Evolutionary conservation across 768 basidiomycete species (phyloP), one percentile per base, ranked within the genome.

Genomic region (Exsudoporus frostii): DNA sequence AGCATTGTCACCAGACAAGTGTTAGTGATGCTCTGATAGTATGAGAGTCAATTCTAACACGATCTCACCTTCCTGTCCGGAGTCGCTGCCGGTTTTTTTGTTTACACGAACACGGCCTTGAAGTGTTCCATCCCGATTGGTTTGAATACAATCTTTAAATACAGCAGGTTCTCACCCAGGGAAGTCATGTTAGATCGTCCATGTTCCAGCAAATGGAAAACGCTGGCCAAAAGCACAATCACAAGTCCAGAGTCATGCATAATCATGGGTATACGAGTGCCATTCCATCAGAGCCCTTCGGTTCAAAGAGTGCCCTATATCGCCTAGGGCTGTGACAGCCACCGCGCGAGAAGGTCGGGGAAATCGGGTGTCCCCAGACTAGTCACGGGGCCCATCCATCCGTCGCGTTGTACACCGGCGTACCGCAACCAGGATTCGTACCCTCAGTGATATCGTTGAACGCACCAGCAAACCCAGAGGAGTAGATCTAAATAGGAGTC

Each of bases 281-380:
- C n/a, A n/a, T n/a, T n/a, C n/a, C n/a, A n/a, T n/a, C n/a, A n/a
- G n/a, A n/a, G n/a, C n/a, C n/a, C n/a, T n/a, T 17, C 4, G n/a
- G n/a, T 29, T n/a, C 17, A 11, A 42, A 17, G n/a, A 20, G 29
- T 5, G 25, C 17, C 5, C 19, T 1, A 17, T 24, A 2, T 20
- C 5, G 5, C 37, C 45, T 60, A 63, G 22, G 63, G 63, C 17
- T 62, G 19, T 0, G 3, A 22, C 38, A 77, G 30, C 74, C 74
- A 76, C 50, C 61, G 65, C 33, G 68, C 69, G 15, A 77, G 66
- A 22, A 79, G 61, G 42, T 66, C 52, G 5, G 71, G 70, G 50
- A 78, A 72, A 45, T 73, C 73, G 8, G 77, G 78, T 7, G 75
- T 79, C 2, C 77, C 79, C n/a, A 78, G 57, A 19, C 79, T 79